Conservation (phyloP, 257 asterid genomes). For the Prunella vulgaris region DNA sequence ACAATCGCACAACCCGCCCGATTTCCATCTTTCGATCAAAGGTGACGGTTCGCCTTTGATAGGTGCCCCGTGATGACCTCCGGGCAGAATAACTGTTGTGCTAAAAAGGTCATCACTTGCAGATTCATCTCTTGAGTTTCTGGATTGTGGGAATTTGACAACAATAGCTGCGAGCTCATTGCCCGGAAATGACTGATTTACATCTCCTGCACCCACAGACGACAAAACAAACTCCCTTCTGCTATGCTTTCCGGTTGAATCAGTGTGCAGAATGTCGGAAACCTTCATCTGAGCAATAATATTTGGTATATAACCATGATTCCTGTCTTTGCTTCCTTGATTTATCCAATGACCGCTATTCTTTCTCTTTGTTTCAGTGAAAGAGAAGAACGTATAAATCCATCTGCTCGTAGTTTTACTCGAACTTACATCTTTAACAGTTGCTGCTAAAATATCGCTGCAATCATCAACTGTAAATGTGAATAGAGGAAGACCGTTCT, state of each 20-base stretch:
- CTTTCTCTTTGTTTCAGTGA: conserved; percentile 55
- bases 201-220: conserved; percentile 25
- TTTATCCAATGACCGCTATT: conserved; percentile 36
- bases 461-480: conserved; percentile 70
- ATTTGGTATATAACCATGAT: conserved; percentile 45
- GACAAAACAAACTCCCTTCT: conserved; percentile 62
- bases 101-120: conserved; percentile 20
- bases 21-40: conserved; percentile 62
- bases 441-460: conserved; percentile 65
- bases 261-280: conserved; percentile 35
- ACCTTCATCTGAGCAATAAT: conserved; percentile 72
- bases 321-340: conserved; percentile 45
- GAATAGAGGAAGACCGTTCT: conserved; percentile 68
- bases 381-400: conserved; percentile 59
- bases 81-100: conserved; percentile 60
- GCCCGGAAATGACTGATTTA: conserved; percentile 28
- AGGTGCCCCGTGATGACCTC: conserved; percentile 73
- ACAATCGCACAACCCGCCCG: conserved; percentile 80
- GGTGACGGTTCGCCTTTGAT: conserved; percentile 73
- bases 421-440: conserved; percentile 40
- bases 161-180: conserved; percentile 70
- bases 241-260: conserved; percentile 15
- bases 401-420: conserved; percentile 34
- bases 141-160: conserved; percentile 32
- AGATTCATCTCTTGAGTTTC: conserved; percentile 13